These are phyloP conservation scores for Lipomyces sp. DNA, from an alignment of 805 yeast species.

Conservation along the genomic window DNA sequence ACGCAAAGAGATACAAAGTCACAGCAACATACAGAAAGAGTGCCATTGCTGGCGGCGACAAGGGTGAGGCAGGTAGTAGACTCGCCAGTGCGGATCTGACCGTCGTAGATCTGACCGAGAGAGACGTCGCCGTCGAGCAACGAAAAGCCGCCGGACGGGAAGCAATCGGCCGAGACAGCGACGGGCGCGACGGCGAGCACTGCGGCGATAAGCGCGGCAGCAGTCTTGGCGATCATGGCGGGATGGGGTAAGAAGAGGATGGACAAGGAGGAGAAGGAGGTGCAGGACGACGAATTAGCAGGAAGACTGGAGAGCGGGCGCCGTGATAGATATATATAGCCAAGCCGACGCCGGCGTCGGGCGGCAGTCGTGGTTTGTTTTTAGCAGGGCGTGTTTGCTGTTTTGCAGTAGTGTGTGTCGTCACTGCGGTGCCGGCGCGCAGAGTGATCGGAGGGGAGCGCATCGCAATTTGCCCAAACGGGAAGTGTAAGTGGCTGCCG, in stretches of 20 bases:
- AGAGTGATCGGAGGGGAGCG: background rate
- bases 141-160: conserved; percentile 18
- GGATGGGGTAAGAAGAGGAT: background rate
- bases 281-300: background rate
- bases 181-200: conserved; percentile 10
- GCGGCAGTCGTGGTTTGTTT: background rate
- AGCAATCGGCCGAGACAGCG: conserved; percentile 12
- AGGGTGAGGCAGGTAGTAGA: conserved; percentile 21
- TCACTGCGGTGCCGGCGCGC: too few species aligned
- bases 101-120: conserved; percentile 26
- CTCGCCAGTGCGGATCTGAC: conserved; percentile 27
- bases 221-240: conserved; percentile 4
- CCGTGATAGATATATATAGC: background rate
- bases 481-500: background rate
- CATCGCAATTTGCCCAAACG: background rate
- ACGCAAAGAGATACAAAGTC: background rate
- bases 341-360: too few species aligned
- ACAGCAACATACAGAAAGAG: conserved; percentile 17
- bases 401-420: too few species aligned
- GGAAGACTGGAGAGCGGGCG: too few species aligned
- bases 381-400: too few species aligned
- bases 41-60: conserved; percentile 17
- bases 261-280: background rate
- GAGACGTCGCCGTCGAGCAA: conserved; percentile 7
- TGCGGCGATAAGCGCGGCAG: conserved; percentile 6